Percentiles rank a stretch among this genome's conserved stretches.
Conservation (phyloP, 768 basidiomycete species). For the Rhodotorula paludigena region DNA sequence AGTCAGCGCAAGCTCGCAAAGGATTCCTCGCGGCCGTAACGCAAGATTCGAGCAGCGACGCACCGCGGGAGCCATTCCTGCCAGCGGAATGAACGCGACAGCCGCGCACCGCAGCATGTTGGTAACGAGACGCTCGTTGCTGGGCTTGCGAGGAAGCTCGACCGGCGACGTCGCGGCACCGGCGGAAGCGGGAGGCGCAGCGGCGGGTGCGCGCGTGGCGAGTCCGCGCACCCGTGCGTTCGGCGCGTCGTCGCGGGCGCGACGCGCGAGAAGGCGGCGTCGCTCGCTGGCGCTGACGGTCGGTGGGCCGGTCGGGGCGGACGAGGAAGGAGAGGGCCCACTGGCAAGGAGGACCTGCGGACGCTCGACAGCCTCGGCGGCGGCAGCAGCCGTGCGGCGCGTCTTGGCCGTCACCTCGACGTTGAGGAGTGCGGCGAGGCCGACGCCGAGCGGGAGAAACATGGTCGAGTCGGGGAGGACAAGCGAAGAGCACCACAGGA, state of each 20-base stretch:
- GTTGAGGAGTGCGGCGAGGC: conserved; percentile 45
- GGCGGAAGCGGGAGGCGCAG: too few species aligned
- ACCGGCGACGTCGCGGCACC: too few species aligned
- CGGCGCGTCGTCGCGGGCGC: neutral
- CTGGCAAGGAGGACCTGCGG: neutral
- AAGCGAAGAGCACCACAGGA: conserved; percentile 44
- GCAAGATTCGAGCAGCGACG: conserved; percentile 37
- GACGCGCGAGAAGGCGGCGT: neutral
- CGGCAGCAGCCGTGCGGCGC: conserved; percentile 5
- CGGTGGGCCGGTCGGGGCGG: neutral
- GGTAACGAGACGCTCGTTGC: conserved; percentile 27
- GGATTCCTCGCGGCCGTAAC: too few species aligned
- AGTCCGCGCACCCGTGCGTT: neutral
- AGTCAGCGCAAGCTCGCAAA: conserved; percentile 32
- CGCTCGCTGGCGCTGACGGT: neutral
- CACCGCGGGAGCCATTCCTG: conserved; percentile 47
- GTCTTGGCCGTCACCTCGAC: conserved; percentile 44
- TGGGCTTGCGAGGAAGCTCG: conserved; percentile 1
- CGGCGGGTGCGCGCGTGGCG: too few species aligned
- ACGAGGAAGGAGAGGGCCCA: neutral
- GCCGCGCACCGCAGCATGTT: conserved; percentile 45
- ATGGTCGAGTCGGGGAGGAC: conserved; percentile 45
- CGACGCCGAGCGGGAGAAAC: conserved; percentile 45
- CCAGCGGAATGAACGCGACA: conserved; percentile 46
- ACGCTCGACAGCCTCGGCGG: neutral